A percentile compares a stretch with the other conserved stretches of the same genome.
Evolutionary conservation across 352 stramenopile genomes (phyloP).

Genomic region (Phytopythium boreale): DNA sequence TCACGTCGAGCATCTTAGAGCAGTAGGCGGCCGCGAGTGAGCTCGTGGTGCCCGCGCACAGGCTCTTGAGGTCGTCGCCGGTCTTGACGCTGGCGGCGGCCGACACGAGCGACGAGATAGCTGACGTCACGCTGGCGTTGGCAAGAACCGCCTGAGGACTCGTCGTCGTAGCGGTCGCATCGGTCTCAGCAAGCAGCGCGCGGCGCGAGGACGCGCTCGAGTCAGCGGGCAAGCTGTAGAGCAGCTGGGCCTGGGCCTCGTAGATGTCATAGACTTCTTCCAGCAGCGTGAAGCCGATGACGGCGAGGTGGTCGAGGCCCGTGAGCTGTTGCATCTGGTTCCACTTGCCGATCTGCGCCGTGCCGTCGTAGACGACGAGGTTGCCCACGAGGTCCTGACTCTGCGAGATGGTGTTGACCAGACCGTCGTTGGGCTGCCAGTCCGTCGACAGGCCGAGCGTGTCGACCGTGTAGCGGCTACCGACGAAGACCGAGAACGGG

Average conservation of each 20-base stretch:
- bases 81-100: constrained; percentile 4
- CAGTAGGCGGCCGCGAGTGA: constrained; percentile 11
- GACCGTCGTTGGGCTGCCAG: constrained; percentile 33
- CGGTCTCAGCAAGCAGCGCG: neutral
- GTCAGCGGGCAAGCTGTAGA: constrained; percentile 27
- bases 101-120: constrained; percentile 4
- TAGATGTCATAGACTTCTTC: constrained; percentile 40
- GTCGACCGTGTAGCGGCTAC: constrained; percentile 22
- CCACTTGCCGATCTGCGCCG: constrained; percentile 36
- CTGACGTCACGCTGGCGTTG: constrained; percentile 5
- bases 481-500: constrained; percentile 32
- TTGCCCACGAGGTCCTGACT: constrained; percentile 35
- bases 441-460: constrained; percentile 17
- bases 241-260: constrained; percentile 28
- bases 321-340: constrained; percentile 43
- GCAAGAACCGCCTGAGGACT: neutral
- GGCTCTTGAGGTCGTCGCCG: neutral
- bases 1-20: constrained; percentile 13
- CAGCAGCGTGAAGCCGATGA: constrained; percentile 40
- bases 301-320: constrained; percentile 39
- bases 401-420: constrained; percentile 48
- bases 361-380: constrained; percentile 29
- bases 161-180: neutral
- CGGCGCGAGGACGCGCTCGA: constrained; percentile 8
- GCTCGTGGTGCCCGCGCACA: constrained; percentile 3